A percentile compares a stretch with the other conserved stretches of the same genome.
Conservation (phyloP, 192 early-diverging fungal species). For the Podila epicladia region DNA sequence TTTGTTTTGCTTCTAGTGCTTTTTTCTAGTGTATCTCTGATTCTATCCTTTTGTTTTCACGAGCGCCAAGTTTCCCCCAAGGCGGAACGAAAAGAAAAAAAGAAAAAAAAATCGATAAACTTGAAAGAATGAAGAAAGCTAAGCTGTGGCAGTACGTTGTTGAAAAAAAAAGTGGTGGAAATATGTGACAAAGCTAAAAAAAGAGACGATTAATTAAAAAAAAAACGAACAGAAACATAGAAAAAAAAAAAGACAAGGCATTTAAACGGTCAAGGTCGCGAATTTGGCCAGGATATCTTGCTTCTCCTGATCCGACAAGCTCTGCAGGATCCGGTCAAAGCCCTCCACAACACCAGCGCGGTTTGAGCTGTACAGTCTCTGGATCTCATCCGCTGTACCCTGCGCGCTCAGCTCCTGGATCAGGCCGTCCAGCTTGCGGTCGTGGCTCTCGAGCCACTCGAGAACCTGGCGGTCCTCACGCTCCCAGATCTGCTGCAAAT, state of each 20-base stretch:
- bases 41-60: neutral
- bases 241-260: neutral
- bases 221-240: neutral
- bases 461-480: slow-evolving; percentile 66
- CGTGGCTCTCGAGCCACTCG: slow-evolving; percentile 68
- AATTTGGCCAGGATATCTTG: slow-evolving; percentile 46
- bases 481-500: slow-evolving; percentile 57
- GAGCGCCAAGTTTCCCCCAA: too few species aligned
- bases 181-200: slow-evolving; percentile 4
- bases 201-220: neutral
- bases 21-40: neutral
- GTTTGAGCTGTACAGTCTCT: slow-evolving; percentile 44
- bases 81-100: too few species aligned
- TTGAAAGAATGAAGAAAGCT: neutral
- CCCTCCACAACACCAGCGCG: slow-evolving; percentile 49
- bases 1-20: neutral
- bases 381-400: slow-evolving; percentile 31
- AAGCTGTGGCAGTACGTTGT: neutral
- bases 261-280: slow-evolving; percentile 34
- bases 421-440: slow-evolving; percentile 44
- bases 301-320: slow-evolving; percentile 46
- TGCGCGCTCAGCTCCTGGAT: slow-evolving; percentile 35
- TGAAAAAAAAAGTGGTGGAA: neutral
- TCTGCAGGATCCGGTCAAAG: slow-evolving; percentile 46
- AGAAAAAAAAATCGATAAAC: neutral